Conservation (phyloP, 2,329 filamentous ascomycete genomes). For the Diaporthe humulicola region DNA sequence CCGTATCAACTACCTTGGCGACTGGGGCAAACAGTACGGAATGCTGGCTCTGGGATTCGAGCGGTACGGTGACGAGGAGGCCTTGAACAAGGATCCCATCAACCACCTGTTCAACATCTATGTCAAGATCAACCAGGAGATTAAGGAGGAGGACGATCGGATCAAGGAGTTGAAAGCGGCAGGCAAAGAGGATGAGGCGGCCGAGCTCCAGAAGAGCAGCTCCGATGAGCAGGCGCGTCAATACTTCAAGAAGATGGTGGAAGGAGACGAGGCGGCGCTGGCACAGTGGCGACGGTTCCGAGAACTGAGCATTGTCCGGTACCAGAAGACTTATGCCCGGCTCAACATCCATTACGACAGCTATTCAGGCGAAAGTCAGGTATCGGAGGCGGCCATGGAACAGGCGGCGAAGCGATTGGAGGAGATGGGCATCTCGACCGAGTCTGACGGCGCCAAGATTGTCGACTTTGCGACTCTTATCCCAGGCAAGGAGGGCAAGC, state of each 20-base stretch:
- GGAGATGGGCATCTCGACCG: constrained; percentile 74
- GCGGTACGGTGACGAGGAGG: constrained; percentile 80
- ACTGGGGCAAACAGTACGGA: constrained; percentile 85
- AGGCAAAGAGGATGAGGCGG: constrained; percentile 62
- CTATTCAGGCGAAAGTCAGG: constrained; percentile 82
- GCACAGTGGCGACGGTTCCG: constrained; percentile 76
- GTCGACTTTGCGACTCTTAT: constrained; percentile 80
- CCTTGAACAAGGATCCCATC: constrained; percentile 79
- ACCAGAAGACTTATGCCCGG: constrained; percentile 76
- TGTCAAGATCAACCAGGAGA: constrained; percentile 80
- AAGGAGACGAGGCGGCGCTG: constrained; percentile 72
- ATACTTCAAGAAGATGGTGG: constrained; percentile 80
- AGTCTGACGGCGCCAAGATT: constrained; percentile 79
- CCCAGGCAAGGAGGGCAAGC: constrained; percentile 75
- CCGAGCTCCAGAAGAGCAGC: constrained; percentile 62
- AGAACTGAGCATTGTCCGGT: constrained; percentile 75
- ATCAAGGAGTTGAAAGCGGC: constrained; percentile 69
- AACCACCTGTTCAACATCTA: constrained; percentile 88
- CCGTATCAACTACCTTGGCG: constrained; percentile 83
- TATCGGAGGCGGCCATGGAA: constrained; percentile 76
- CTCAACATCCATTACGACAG: constrained; percentile 80
- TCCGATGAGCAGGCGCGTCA: constrained; percentile 81
- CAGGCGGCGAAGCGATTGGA: constrained; percentile 72
- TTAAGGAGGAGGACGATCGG: constrained; percentile 75
- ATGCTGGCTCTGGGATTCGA: constrained; percentile 82